Evolutionary conservation across 2,329 filamentous ascomycete genomes (phyloP).

Genomic region (Pseudonectria buxi): DNA sequence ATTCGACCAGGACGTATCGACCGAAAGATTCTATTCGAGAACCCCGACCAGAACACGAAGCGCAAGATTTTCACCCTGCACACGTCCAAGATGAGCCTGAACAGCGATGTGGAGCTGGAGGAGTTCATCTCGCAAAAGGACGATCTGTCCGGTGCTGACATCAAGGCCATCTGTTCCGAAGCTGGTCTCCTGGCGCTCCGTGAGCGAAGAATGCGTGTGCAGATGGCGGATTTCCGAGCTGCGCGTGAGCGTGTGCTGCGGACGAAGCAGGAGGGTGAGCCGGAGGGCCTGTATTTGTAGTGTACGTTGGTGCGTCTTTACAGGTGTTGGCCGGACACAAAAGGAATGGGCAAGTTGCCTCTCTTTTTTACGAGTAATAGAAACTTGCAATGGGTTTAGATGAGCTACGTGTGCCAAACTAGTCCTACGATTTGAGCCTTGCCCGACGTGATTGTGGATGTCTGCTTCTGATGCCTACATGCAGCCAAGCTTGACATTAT

Average conservation of each 20-base stretch:
- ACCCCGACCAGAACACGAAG: slow-evolving; percentile 75
- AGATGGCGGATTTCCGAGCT: slow-evolving; percentile 95
- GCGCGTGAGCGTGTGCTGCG: slow-evolving; percentile 92
- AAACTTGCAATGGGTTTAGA: too few relatives aligned
- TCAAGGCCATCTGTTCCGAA: slow-evolving; percentile 98
- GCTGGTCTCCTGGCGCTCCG: slow-evolving; percentile 89
- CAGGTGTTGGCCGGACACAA: slow-evolving; percentile 16
- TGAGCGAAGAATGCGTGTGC: slow-evolving; percentile 93
- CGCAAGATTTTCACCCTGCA: slow-evolving; percentile 98
- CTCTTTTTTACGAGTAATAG: background rate
- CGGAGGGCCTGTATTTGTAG: slow-evolving; percentile 97
- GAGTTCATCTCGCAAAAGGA: slow-evolving; percentile 99
- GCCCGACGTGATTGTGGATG: too few relatives aligned
- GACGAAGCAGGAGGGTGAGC: slow-evolving; percentile 97
- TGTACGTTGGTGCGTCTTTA: slow-evolving; percentile 16
- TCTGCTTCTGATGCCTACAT: too few relatives aligned
- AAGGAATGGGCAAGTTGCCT: background rate
- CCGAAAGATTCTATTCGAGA: slow-evolving; percentile 80
- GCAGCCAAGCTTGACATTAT: too few relatives aligned
- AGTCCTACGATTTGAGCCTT: too few relatives aligned
- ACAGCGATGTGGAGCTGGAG: slow-evolving; percentile 94
- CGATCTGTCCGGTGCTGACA: slow-evolving; percentile 92
- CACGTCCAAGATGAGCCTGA: slow-evolving; percentile 97
- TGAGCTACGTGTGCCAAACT: too few relatives aligned
- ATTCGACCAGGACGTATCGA: slow-evolving; percentile 98